phyloP scores from a whole-genome alignment of 2,329 filamentous ascomycete species.

The Hymenoscyphus infarciens region DNA sequence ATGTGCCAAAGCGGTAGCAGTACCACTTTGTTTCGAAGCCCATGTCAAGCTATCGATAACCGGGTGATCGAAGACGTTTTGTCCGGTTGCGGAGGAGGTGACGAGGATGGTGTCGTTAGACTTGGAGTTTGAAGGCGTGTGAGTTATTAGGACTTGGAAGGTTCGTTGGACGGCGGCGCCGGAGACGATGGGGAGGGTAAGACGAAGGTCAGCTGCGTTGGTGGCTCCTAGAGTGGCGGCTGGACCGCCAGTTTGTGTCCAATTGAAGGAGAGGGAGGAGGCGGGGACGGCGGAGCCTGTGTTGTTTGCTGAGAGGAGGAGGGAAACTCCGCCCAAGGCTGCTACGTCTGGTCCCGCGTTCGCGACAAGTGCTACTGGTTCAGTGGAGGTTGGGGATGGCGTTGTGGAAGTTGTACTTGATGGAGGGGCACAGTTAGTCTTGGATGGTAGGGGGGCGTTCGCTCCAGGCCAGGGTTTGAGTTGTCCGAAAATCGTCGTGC shows the following conservation, averaged over 20 bases:
- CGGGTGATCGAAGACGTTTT: neutral
- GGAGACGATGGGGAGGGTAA: neutral
- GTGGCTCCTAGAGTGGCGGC: neutral
- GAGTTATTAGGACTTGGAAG: neutral
- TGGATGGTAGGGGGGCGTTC: neutral
- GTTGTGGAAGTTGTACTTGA: neutral
- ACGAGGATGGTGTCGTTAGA: neutral
- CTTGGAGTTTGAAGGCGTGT: neutral
- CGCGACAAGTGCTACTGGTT: neutral
- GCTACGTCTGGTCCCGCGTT: neutral
- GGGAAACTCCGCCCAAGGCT: neutral
- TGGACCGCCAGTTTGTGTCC: neutral
- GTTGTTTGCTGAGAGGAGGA: neutral
- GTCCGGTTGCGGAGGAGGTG: neutral
- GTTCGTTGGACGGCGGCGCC: neutral
- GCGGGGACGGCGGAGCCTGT: neutral
- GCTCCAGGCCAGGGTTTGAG: slow-evolving; percentile 35
- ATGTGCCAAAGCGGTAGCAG: neutral
- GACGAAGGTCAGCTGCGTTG: neutral
- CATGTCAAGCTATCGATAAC: neutral
- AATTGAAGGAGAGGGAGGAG: neutral
- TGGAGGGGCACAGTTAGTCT: neutral
- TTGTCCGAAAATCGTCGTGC: slow-evolving; percentile 37
- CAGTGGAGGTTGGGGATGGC: neutral
- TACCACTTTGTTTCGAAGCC: neutral